Conservation (phyloP, 2,329 filamentous ascomycete species). For the Madurella mycetomatis region DNA sequence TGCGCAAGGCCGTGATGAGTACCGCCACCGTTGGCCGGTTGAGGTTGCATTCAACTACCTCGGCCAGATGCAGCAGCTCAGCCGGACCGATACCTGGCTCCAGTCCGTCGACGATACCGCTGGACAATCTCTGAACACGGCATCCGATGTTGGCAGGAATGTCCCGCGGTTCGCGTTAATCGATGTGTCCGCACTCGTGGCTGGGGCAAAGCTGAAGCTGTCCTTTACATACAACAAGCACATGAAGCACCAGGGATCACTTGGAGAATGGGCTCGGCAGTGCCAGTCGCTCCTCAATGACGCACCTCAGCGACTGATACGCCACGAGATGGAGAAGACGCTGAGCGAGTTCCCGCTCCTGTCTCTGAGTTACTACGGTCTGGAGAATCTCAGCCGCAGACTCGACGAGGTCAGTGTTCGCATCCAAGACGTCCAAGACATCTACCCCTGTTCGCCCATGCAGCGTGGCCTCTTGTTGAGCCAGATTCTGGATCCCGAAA, state of each 20-base stretch:
- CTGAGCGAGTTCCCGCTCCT: slow-evolving; percentile 34
- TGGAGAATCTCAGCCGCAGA: slow-evolving; percentile 25
- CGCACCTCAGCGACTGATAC: slow-evolving; percentile 11
- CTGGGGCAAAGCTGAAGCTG: slow-evolving; percentile 25
- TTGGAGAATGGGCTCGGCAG: slow-evolving; percentile 18
- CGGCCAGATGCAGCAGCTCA: slow-evolving; percentile 42
- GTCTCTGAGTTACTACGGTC: slow-evolving; percentile 28
- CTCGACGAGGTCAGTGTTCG: slow-evolving; percentile 21
- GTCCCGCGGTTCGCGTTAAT: slow-evolving; percentile 24
- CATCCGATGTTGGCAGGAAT: slow-evolving; percentile 24
- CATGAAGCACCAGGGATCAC: slow-evolving; percentile 22
- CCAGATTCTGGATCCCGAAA: slow-evolving; percentile 26
- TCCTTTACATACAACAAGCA: slow-evolving; percentile 25
- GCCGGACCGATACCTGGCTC: slow-evolving; percentile 26
- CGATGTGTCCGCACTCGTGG: slow-evolving; percentile 25
- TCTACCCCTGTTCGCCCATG: slow-evolving; percentile 37
- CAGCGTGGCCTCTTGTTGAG: slow-evolving; percentile 37
- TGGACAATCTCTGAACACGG: slow-evolving; percentile 11
- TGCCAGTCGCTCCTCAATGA: slow-evolving; percentile 21
- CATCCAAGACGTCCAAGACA: slow-evolving; percentile 29
- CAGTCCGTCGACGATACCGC: slow-evolving; percentile 21
- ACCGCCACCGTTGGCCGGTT: slow-evolving; percentile 33
- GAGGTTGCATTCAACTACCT: slow-evolving; percentile 50
- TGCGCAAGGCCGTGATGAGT: slow-evolving; percentile 30
- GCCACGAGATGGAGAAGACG: slow-evolving; percentile 23